Percentiles rank a stretch among this genome's conserved stretches.
These are phyloP conservation scores for Ophiostoma fasciatum DNA, from an alignment of 2,329 filamentous ascomycete species.

Conservation along the genomic window DNA sequence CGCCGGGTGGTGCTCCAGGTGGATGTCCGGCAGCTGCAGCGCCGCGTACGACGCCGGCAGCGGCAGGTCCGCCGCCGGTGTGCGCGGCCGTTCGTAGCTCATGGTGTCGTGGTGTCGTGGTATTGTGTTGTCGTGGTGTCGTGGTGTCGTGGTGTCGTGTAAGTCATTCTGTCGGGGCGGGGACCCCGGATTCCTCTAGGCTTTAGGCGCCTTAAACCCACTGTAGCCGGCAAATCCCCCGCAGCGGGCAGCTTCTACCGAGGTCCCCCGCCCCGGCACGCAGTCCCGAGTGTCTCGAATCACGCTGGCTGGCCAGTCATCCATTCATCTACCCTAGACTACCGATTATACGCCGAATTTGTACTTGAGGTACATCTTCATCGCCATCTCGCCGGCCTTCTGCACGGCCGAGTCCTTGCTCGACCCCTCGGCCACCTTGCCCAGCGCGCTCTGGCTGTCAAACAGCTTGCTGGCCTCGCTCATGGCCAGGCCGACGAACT, in stretches of 20 bases:
- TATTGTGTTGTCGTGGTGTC: neutral
- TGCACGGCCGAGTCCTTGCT: slow-evolving; percentile 72
- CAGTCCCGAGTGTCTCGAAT: too few species aligned
- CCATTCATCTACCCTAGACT: too few species aligned
- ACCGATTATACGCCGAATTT: too few species aligned
- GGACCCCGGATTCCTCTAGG: slow-evolving; percentile 4
- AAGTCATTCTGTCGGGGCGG: neutral
- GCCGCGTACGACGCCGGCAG: slow-evolving; percentile 21
- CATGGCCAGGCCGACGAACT: slow-evolving; percentile 78
- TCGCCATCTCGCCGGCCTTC: slow-evolving; percentile 67
- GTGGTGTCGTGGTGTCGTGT: too few species aligned
- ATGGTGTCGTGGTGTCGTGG: slow-evolving; percentile 1
- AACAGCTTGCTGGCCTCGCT: slow-evolving; percentile 68
- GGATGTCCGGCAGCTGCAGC: slow-evolving; percentile 28
- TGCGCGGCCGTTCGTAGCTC: slow-evolving; percentile 3
- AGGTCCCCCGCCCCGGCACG: too few species aligned
- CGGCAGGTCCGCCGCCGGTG: slow-evolving; percentile 1
- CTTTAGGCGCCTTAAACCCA: too few species aligned
- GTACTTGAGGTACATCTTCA: slow-evolving; percentile 84
- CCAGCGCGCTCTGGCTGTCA: slow-evolving; percentile 39
- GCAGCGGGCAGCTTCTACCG: slow-evolving; percentile 2
- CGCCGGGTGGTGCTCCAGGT: slow-evolving; percentile 32
- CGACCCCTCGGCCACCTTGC: slow-evolving; percentile 38
- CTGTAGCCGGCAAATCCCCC: too few species aligned
- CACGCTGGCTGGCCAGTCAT: too few species aligned